These are phyloP conservation scores for Coffea eugenioides DNA, from an alignment of 257 asterid species.

Conservation along the genomic window DNA sequence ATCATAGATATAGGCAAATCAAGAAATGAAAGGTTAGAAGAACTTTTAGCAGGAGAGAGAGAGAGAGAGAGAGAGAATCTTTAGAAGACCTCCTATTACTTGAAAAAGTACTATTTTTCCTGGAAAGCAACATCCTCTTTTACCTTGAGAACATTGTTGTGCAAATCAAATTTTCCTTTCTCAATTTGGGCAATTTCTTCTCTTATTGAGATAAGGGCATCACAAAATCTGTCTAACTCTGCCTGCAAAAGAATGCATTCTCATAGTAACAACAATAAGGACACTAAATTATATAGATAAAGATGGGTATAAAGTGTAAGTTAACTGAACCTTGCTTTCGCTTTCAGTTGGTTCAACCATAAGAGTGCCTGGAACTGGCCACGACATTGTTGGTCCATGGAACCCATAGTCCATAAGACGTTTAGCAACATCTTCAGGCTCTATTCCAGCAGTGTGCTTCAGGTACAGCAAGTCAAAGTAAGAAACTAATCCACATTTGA, in stretches of 20 bases:
- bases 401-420: slow-evolving; percentile 99
- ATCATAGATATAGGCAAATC: neutral
- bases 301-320: neutral
- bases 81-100: neutral
- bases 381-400: slow-evolving; percentile 97
- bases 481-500: slow-evolving; percentile 8
- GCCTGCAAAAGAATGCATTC: slow-evolving; percentile 49
- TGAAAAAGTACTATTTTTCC: neutral
- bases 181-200: slow-evolving; percentile 87
- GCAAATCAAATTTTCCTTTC: slow-evolving; percentile 75
- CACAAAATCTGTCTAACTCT: slow-evolving; percentile 92
- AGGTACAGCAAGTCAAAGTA: slow-evolving; percentile 14
- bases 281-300: no score
- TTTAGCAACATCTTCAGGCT: slow-evolving; percentile 96
- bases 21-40: neutral
- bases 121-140: neutral
- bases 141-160: slow-evolving; percentile 96
- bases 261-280: neutral
- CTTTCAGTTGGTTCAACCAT: slow-evolving; percentile 99
- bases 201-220: slow-evolving; percentile 85
- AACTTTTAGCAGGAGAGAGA: no score
- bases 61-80: neutral
- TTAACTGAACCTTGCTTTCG: slow-evolving; percentile 85
- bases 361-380: slow-evolving; percentile 99
- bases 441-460: slow-evolving; percentile 91